Conservation (phyloP, 2,329 filamentous ascomycete species). For the Fusarium nurragi region DNA sequence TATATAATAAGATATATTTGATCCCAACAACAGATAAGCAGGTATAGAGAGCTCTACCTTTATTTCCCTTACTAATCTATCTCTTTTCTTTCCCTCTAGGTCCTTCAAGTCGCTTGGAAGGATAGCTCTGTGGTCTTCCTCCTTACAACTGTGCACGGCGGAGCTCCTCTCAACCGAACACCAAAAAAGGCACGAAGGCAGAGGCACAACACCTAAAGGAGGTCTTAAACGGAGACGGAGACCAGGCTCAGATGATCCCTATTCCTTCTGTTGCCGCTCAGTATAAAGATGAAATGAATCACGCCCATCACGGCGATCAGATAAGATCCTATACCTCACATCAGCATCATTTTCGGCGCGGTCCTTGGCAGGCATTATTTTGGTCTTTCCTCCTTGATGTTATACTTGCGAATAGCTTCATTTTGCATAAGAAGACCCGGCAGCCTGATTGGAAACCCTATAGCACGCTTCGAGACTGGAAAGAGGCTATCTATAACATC, state of each 20-base stretch:
- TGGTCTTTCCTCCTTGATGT: conserved; percentile 26
- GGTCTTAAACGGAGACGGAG: not conserved
- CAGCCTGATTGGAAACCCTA: not conserved
- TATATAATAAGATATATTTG: not conserved
- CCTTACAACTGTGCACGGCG: conserved; percentile 1
- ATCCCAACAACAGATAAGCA: not conserved
- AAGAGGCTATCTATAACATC: not conserved
- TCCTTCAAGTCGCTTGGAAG: conserved; percentile 26
- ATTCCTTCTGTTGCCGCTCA: not conserved
- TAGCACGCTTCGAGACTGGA: not conserved
- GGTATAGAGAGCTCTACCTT: not conserved
- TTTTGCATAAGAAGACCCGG: not conserved
- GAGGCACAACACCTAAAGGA: not conserved
- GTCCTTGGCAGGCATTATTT: conserved; percentile 3
- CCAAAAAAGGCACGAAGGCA: not conserved
- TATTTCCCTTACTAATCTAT: not conserved
- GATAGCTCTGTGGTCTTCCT: conserved; percentile 30
- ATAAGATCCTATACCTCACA: not conserved
- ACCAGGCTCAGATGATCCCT: not conserved
- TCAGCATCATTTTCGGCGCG: not conserved
- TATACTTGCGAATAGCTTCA: conserved; percentile 19
- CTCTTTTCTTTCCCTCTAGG: not conserved
- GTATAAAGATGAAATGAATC: not conserved
- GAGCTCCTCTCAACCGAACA: not conserved
- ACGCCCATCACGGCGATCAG: not conserved